These are phyloP conservation scores for Ustilago loliicola DNA, from an alignment of 1,284 basidiomycete genomes.

Conservation along the genomic window DNA sequence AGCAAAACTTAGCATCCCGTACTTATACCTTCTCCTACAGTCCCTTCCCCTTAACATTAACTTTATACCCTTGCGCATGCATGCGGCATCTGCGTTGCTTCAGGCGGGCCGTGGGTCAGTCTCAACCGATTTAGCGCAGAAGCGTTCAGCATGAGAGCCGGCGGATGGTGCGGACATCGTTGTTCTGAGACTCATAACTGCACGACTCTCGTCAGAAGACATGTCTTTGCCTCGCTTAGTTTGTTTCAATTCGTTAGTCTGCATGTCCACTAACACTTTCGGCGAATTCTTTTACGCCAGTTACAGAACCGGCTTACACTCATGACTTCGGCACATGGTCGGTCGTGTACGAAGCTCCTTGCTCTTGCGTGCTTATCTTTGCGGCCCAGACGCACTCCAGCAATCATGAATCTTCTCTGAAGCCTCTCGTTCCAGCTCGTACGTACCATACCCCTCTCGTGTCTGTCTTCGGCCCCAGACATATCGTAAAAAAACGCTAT, in stretches of 20 bases:
- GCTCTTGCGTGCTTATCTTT: neutral
- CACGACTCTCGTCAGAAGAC: conserved; percentile 17
- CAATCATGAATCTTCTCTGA: neutral
- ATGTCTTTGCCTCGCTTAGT: conserved; percentile 12
- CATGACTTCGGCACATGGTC: neutral
- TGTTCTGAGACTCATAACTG: conserved; percentile 9
- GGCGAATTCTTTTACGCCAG: neutral
- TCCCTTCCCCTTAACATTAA: neutral
- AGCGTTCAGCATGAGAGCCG: neutral
- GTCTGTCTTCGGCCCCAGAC: too few relatives aligned
- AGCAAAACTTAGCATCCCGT: neutral
- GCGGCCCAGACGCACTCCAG: too few relatives aligned
- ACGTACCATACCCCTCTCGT: neutral
- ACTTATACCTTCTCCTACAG: neutral
- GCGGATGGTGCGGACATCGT: conserved; percentile 4
- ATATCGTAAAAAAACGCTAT: too few relatives aligned
- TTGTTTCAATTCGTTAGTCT: neutral
- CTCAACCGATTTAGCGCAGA: neutral
- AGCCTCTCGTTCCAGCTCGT: neutral
- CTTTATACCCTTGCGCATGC: neutral
- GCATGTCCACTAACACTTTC: neutral
- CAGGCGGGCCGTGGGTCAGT: neutral
- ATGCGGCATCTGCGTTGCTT: neutral
- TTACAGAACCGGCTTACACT: neutral
- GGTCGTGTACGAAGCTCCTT: neutral